Conservation (phyloP, 2,329 filamentous ascomycete species). For the Neoscytalidium dimidiatum region DNA sequence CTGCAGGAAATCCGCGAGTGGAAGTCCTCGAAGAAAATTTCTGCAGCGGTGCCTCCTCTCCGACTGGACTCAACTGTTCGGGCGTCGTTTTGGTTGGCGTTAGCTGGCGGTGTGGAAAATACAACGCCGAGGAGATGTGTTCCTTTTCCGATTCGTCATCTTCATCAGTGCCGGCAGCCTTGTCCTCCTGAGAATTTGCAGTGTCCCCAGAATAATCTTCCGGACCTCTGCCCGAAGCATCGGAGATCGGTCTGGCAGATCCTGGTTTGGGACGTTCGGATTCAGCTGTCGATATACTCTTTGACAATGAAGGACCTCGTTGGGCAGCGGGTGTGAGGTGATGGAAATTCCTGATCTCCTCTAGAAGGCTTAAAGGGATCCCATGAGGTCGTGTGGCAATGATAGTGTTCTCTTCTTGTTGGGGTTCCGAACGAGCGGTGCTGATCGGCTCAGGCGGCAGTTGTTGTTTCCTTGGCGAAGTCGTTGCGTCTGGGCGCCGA, state of each 20-base stretch:
- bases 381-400: neutral
- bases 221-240: constrained; percentile 9
- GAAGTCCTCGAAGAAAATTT: constrained; percentile 6
- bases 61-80: constrained; percentile 7
- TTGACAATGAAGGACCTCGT: constrained; percentile 52
- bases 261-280: constrained; percentile 35
- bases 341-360: constrained; percentile 59
- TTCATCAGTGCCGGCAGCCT: constrained; percentile 36
- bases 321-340: constrained; percentile 51
- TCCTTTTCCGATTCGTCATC: constrained; percentile 74
- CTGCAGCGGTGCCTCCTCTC: constrained; percentile 1
- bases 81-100: constrained; percentile 15
- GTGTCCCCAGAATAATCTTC: constrained; percentile 17
- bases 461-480: constrained; percentile 14
- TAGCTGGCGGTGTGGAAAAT: constrained; percentile 71
- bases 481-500: constrained; percentile 5
- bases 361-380: constrained; percentile 53
- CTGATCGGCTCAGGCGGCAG: constrained; percentile 1
- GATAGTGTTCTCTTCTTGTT: neutral
- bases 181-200: constrained; percentile 9
- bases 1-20: constrained; percentile 7
- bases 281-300: constrained; percentile 47
- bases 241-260: constrained; percentile 24
- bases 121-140: constrained; percentile 84
- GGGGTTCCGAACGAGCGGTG: neutral